Evolutionary conservation across 1,139 yeast species (phyloP).

Genomic region (Geotrichum cucujoidarum): DNA sequence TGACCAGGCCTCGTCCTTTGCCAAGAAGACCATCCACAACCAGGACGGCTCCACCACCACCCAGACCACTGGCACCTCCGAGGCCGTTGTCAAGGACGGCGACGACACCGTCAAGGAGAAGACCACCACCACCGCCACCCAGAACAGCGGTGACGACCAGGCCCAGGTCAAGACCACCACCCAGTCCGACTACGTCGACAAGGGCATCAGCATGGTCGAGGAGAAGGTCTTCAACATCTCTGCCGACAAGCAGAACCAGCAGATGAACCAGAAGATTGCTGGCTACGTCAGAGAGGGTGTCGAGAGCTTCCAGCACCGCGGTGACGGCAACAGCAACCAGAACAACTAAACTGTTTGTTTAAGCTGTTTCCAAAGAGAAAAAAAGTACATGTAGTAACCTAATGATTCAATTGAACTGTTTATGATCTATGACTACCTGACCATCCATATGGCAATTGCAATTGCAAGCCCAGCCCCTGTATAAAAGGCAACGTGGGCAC

Average conservation of each 20-base stretch:
- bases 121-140: constrained; percentile 8
- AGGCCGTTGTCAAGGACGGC: neutral
- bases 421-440: too few relatives aligned
- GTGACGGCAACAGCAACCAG: constrained; percentile 6
- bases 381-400: too few relatives aligned
- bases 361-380: too few relatives aligned
- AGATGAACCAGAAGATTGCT: constrained; percentile 25
- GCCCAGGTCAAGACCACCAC: constrained; percentile 8
- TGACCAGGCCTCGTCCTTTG: constrained; percentile 19
- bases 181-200: constrained; percentile 25
- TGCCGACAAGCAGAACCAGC: constrained; percentile 22
- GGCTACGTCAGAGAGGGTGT: constrained; percentile 16
- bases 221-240: constrained; percentile 24
- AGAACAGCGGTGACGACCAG: constrained; percentile 9
- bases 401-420: too few relatives aligned
- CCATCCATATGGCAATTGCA: too few relatives aligned
- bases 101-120: neutral
- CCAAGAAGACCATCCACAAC: constrained; percentile 8
- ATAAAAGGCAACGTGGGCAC: too few relatives aligned
- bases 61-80: constrained; percentile 2
- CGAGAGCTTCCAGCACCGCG: constrained; percentile 6
- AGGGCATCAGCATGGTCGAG: constrained; percentile 31
- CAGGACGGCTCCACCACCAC: neutral
- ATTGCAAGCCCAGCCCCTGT: too few relatives aligned
- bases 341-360: neutral